phyloP scores from a whole-genome alignment of 1,284 basidiomycete genomes.

The Trichosporon faecale region DNA sequence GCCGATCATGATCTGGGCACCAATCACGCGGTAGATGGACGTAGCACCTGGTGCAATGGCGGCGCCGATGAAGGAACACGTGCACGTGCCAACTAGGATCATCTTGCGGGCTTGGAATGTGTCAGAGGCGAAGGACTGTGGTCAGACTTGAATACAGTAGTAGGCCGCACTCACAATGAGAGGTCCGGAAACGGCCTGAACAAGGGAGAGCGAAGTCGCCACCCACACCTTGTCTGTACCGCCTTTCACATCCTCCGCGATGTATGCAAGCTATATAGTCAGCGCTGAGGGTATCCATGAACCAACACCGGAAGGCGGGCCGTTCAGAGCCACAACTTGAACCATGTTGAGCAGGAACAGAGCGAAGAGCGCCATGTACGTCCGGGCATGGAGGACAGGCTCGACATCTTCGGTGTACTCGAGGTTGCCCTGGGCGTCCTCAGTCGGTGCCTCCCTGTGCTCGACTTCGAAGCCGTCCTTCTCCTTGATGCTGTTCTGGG shows the following conservation, averaged over 20 bases:
- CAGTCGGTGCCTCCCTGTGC: not conserved
- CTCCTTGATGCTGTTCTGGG: not conserved
- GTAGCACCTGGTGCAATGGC: conserved; percentile 19
- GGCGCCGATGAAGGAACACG: conserved; percentile 18
- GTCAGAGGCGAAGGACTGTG: conserved; percentile 19
- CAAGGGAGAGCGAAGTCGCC: conserved; percentile 15
- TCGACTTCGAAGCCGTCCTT: not conserved
- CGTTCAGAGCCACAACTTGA: conserved; percentile 11
- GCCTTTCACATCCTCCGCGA: conserved; percentile 11
- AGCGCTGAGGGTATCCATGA: not conserved
- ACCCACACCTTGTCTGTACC: conserved; percentile 13
- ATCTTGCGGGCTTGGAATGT: conserved; percentile 22
- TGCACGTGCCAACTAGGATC: conserved; percentile 10
- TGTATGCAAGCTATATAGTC: conserved; percentile 15
- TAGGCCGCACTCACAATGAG: conserved; percentile 10
- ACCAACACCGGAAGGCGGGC: conserved; percentile 8
- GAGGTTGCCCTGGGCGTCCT: not conserved
- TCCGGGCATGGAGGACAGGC: conserved; percentile 9
- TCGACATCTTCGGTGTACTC: conserved; percentile 13
- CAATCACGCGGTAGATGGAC: conserved; percentile 21
- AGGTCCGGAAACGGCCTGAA: conserved; percentile 16
- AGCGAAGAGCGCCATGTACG: conserved; percentile 11
- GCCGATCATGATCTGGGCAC: conserved; percentile 18
- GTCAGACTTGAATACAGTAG: not conserved
- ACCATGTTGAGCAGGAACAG: conserved; percentile 14